phyloP scores from a whole-genome alignment of 106 monocot genomes.

The Posidonia australis region DNA sequence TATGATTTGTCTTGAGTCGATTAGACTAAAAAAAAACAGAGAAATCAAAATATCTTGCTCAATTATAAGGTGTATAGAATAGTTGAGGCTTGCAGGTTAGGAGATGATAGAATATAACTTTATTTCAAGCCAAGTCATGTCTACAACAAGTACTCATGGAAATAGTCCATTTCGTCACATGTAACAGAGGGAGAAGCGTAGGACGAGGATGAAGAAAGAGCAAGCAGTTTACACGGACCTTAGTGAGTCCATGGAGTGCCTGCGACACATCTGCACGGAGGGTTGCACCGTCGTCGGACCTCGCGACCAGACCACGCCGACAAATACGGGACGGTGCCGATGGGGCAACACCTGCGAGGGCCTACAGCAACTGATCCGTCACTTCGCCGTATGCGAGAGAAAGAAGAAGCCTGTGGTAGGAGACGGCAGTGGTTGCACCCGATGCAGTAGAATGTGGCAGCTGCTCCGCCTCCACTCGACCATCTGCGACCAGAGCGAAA shows the following conservation, averaged over 20 bases:
- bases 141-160: too few relatives aligned
- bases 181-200: background rate
- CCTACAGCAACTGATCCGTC: slow-evolving; percentile 54
- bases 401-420: slow-evolving; percentile 9
- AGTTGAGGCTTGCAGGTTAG: too few relatives aligned
- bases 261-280: slow-evolving; percentile 53
- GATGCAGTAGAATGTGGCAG: slow-evolving; percentile 61
- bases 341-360: slow-evolving; percentile 31
- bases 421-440: slow-evolving; percentile 20
- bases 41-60: too few relatives aligned
- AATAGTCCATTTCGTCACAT: too few relatives aligned
- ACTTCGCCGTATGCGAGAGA: slow-evolving; percentile 46
- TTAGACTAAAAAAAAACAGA: too few relatives aligned
- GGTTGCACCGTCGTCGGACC: slow-evolving; percentile 58
- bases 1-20: too few relatives aligned
- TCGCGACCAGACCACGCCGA: slow-evolving; percentile 15
- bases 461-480: slow-evolving; percentile 68
- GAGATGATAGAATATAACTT: too few relatives aligned
- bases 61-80: too few relatives aligned
- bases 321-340: slow-evolving; percentile 18
- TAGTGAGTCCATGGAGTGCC: slow-evolving; percentile 67
- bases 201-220: slow-evolving; percentile 19
- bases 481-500: slow-evolving; percentile 35
- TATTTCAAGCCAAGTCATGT: too few relatives aligned
- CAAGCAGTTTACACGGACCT: slow-evolving; percentile 43